Base-by-base conservation (phyloP, 148 eudicot genomes). In the Vaccinium vitisidaea region DNA sequence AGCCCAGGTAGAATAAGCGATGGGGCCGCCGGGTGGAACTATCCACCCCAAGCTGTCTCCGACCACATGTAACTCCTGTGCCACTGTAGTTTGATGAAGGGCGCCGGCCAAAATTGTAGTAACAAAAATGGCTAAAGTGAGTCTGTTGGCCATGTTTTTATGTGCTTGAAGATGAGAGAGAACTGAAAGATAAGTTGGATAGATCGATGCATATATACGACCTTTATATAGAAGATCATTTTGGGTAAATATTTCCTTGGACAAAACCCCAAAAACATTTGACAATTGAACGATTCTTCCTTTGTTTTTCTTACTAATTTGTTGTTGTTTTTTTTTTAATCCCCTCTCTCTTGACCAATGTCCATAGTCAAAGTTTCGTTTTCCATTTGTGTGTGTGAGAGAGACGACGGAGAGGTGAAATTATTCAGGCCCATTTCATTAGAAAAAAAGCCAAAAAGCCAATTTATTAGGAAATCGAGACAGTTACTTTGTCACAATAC, bases 1-100 rank as follows among this genome's bases (percentile, higher is more conserved):
- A 52, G 86, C 84, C 89, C 89, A 87, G 32, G 81, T 75, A 18
- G 69, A 11, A 80, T 87, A 88, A 21, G 85, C 85, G 11, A 69
- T 30, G 12, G 84, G 76, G 55, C 88, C 87, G 52, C 84, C 85
- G n/a, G 87, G 87, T 79, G 87, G 84, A 27, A 75, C 87, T 7
- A 58, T 18, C 90, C 88, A 86, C 1, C 91, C 88, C 43, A 86
- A 21, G 16, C 8, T 14, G 32, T 79, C 84, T 25, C 88, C 88
- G 46, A 87, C 91, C 1, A 80, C 61, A 61, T 86, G 83, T 3
- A 80, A 30, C 9, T 6, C 25, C 56, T 83, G 84, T 54, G 84
- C 84, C 79, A 4, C 67, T 4, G 80, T 73, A 67, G 53, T 43
- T 6, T 74, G 84, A 9, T 53, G 84, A 11, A 83, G 80, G 36